Base-by-base conservation (phyloP, 805 yeast species). In the Pichia insulana region DNA sequence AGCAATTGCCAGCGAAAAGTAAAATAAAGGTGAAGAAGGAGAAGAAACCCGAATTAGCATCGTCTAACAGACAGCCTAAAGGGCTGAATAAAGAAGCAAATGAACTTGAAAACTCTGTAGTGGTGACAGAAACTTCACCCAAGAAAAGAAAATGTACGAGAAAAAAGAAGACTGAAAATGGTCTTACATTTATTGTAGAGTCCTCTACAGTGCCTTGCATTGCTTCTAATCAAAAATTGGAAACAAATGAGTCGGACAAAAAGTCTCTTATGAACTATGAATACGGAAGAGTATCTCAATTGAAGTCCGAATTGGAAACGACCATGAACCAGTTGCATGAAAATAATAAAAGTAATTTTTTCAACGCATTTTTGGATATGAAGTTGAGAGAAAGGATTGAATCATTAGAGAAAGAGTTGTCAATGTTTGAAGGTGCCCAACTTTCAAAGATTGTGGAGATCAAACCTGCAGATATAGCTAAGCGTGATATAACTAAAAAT, bases 341-440 rank as follows among this genome's bases (percentile, higher is more conserved):
- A 32, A 43, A 43, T 39, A 34, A 32, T 4, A 39, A 40, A 13
- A 40, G 46, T 36, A 19, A 22, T 11, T 28, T 36, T 2, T 43
- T 43, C 7, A 43, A 39, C 26, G 46, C 46, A 22, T 43, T 43
- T 22, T 28, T 43, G 27, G 46, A 43, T 19, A 43, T 43, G 46
- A 43, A 43, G 13, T 32, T 43, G 15, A 36, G 46, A 30, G 46
- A 43, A 26, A 32, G 20, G 28, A 39, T 43, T 28, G 46, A 43
- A 28, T 7, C 39, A 7, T 16, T 43, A 19, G 43, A 39, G 20
- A 39, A 32, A 18, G 41, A 42, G 11, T 3, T 37, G 19, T 25
- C 33, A 9, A 4, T 5, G 16, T n/a, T 37, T n/a, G 28, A 11
- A 27, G 25, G 17, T 15, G 41, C 19, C 31, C 11, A 28, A 11